Evolutionary conservation across 2,329 filamentous ascomycete genomes (phyloP).

Genomic region (Fusarium sp.): DNA sequence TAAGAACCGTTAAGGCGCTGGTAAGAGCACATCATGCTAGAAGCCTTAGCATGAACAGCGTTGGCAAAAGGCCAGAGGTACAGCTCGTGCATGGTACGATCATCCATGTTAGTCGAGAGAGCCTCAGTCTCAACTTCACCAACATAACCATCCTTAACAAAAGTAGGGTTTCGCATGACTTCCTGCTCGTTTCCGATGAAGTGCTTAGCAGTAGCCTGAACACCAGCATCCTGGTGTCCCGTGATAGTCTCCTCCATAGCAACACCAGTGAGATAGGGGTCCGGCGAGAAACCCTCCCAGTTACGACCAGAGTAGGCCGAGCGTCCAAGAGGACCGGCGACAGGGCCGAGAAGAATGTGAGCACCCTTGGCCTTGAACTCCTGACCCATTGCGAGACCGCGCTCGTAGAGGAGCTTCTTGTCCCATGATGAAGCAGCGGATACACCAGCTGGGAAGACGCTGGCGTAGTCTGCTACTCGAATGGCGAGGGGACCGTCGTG

Average conservation of each 20-base stretch:
- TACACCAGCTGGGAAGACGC: constrained; percentile 65
- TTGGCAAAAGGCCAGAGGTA: constrained; percentile 53
- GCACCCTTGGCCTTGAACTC: constrained; percentile 80
- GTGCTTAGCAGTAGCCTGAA: constrained; percentile 54
- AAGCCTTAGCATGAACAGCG: constrained; percentile 47
- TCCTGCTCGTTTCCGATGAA: constrained; percentile 54
- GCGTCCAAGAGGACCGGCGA: constrained; percentile 55
- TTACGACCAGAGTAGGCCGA: constrained; percentile 66
- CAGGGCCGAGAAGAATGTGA: constrained; percentile 69
- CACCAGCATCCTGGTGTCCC: constrained; percentile 51
- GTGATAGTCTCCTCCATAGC: constrained; percentile 51
- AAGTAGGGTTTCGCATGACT: constrained; percentile 46
- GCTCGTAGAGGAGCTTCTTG: constrained; percentile 72
- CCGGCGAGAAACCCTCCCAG: constrained; percentile 73
- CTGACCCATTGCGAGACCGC: constrained; percentile 61
- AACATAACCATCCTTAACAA: constrained; percentile 39
- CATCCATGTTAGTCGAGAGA: constrained; percentile 62
- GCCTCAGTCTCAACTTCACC: constrained; percentile 45
- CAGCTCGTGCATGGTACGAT: constrained; percentile 68
- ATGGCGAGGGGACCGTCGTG: constrained; percentile 50
- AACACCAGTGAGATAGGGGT: constrained; percentile 74
- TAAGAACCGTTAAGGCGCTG: constrained; percentile 85
- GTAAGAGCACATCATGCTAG: constrained; percentile 73
- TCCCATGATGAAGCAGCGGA: constrained; percentile 75
- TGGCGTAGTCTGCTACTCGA: constrained; percentile 56